These are phyloP conservation scores for Neurospora sp. DNA, from an alignment of 2,329 filamentous ascomycete genomes.

Conservation along the genomic window DNA sequence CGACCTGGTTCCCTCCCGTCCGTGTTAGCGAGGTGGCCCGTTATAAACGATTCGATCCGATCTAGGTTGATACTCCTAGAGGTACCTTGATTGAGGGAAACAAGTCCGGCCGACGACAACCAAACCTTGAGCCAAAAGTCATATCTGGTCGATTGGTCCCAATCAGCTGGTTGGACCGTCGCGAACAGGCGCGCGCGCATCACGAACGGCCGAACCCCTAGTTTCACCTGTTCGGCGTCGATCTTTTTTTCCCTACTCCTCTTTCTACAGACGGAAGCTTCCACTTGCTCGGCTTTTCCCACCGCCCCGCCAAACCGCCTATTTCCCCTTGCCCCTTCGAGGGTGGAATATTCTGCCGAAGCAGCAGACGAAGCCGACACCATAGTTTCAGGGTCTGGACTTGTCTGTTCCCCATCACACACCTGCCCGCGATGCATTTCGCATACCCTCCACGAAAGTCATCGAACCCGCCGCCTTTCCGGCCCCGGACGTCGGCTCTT, in stretches of 20 bases:
- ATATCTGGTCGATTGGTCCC: neutral
- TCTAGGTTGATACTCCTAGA: neutral
- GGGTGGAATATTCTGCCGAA: neutral
- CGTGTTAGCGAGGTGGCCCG: neutral
- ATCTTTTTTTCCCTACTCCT: neutral
- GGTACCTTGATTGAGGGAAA: neutral
- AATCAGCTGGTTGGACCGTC: neutral
- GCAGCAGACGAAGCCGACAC: neutral
- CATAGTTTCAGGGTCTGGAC: slow-evolving; percentile 4
- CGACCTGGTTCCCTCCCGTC: neutral
- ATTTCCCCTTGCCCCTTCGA: neutral
- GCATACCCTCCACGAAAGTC: slow-evolving; percentile 79
- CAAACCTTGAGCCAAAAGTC: neutral
- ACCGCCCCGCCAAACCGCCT: neutral
- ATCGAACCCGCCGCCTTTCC: slow-evolving; percentile 66
- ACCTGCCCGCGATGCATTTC: slow-evolving; percentile 60
- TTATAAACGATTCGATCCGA: neutral
- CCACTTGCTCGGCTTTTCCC: neutral
- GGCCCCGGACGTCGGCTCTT: slow-evolving; percentile 46
- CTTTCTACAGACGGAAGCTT: neutral
- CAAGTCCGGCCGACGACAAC: neutral
- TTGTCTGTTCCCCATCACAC: neutral
- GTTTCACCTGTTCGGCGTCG: neutral
- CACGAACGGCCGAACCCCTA: neutral
- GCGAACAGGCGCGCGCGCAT: neutral